Percentiles rank a stretch among this genome's conserved stretches.
Evolutionary conservation across 2,329 filamentous ascomycete genomes (phyloP).

Genomic region (Anisogramma anomala): DNA sequence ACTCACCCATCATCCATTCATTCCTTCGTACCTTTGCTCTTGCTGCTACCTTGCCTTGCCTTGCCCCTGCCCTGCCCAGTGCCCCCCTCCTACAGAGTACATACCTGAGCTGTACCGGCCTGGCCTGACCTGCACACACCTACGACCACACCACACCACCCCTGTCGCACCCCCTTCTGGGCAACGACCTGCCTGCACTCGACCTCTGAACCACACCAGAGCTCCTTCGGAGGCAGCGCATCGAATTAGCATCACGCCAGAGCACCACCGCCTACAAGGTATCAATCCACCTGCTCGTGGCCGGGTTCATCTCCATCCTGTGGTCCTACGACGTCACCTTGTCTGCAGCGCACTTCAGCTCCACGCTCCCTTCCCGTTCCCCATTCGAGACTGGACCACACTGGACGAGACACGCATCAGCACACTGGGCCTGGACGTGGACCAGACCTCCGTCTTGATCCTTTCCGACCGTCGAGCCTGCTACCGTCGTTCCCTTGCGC

Average conservation of each 20-base stretch:
- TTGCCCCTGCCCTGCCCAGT: neutral
- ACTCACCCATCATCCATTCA: neutral
- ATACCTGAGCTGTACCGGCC: no score
- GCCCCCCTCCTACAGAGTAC: slow-evolving; percentile 1
- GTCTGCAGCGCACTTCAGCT: neutral
- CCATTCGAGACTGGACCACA: neutral
- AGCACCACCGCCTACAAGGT: slow-evolving; percentile 6
- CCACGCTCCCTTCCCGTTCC: neutral
- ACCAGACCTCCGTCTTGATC: slow-evolving; percentile 9
- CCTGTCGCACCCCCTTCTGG: slow-evolving; percentile 14
- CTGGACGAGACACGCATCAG: slow-evolving; percentile 6
- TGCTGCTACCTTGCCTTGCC: neutral
- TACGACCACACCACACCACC: no score
- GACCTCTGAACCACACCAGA: slow-evolving; percentile 10
- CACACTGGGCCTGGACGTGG: slow-evolving; percentile 12
- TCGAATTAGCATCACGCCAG: slow-evolving; percentile 8
- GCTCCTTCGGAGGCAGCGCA: slow-evolving; percentile 6
- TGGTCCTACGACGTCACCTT: slow-evolving; percentile 4
- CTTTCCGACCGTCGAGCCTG: slow-evolving; percentile 11
- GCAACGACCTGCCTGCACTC: slow-evolving; percentile 10
- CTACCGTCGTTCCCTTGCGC: slow-evolving; percentile 13
- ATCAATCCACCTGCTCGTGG: slow-evolving; percentile 4
- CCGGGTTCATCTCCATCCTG: slow-evolving; percentile 8
- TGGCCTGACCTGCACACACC: no score
- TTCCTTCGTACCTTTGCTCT: neutral